These are phyloP conservation scores for Vigna mungo DNA, from an alignment of 306 rosid species.

Conservation along the genomic window DNA sequence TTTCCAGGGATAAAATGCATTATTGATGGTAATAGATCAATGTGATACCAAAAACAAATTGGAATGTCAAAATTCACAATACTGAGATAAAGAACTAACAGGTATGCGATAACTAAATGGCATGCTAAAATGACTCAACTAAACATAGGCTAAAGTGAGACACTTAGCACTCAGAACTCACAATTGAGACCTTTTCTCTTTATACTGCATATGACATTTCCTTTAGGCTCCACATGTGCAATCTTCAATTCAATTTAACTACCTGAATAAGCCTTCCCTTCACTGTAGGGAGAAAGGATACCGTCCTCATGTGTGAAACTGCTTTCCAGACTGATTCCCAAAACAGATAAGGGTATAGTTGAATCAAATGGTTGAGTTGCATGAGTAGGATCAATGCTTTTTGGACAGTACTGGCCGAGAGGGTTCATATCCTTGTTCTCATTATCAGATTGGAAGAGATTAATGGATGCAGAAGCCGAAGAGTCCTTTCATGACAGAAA, in stretches of 20 bases:
- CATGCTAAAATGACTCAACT: conserved; percentile 1
- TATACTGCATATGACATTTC: conserved; percentile 46
- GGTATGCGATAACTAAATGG: background rate
- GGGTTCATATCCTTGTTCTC: conserved; percentile 48
- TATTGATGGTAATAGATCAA: conserved; percentile 24
- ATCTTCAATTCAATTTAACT: conserved; percentile 48
- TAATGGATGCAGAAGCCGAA: conserved; percentile 51
- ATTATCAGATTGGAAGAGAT: conserved; percentile 41
- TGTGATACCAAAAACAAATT: background rate
- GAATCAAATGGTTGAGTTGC: conserved; percentile 51
- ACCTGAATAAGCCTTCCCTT: conserved; percentile 42
- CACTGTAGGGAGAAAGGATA: conserved; percentile 47
- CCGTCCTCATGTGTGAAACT: conserved; percentile 44
- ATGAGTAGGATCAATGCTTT: conserved; percentile 43
- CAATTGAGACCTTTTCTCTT: conserved; percentile 54
- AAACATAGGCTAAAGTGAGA: conserved; percentile 30
- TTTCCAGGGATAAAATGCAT: conserved; percentile 14
- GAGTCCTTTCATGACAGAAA: conserved; percentile 65
- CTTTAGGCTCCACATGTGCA: conserved; percentile 42
- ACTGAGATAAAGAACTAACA: conserved; percentile 16
- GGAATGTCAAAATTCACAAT: conserved; percentile 29
- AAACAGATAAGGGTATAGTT: conserved; percentile 49
- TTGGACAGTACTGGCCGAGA: conserved; percentile 35
- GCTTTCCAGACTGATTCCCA: conserved; percentile 55
- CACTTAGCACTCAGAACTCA: conserved; percentile 44